Percentiles rank a stretch among this genome's conserved stretches.
Conservation (phyloP, 2,329 filamentous ascomycete species). For the Dactylellina cionopaga region DNA sequence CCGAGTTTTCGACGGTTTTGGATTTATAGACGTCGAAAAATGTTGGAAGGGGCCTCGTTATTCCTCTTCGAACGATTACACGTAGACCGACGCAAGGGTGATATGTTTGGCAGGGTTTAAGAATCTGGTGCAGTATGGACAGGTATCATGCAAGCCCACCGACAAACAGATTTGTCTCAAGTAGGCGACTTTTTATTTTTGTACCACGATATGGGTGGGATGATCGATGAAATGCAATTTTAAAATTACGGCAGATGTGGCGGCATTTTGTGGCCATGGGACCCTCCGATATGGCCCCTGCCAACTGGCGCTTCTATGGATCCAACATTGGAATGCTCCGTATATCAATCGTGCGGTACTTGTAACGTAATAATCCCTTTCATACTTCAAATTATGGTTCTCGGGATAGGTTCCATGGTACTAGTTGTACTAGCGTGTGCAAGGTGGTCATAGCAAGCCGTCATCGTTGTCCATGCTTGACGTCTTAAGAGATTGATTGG, state of each 20-base stretch:
- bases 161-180: slow-evolving; percentile 22
- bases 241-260: slow-evolving; percentile 6
- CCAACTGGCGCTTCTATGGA: no score
- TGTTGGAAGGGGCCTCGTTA: slow-evolving; percentile 27
- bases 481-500: slow-evolving; percentile 8
- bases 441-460: slow-evolving; percentile 20
- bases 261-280: slow-evolving; percentile 7
- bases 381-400: slow-evolving; percentile 3
- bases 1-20: slow-evolving; percentile 19
- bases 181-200: slow-evolving; percentile 27
- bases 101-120: background rate
- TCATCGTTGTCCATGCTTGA: slow-evolving; percentile 11
- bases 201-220: background rate
- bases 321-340: no score
- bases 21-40: slow-evolving; percentile 11
- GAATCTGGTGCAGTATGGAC: slow-evolving; percentile 11
- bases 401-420: slow-evolving; percentile 36
- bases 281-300: slow-evolving; percentile 17
- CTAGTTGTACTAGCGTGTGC: slow-evolving; percentile 26
- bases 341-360: no score
- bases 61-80: background rate
- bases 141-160: background rate
- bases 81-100: slow-evolving; percentile 27
- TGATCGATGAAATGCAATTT: slow-evolving; percentile 35
- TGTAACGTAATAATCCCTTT: slow-evolving; percentile 29